These are phyloP conservation scores for Iberis pinnata DNA, from an alignment of 345 rosid genomes.

Conservation along the genomic window DNA sequence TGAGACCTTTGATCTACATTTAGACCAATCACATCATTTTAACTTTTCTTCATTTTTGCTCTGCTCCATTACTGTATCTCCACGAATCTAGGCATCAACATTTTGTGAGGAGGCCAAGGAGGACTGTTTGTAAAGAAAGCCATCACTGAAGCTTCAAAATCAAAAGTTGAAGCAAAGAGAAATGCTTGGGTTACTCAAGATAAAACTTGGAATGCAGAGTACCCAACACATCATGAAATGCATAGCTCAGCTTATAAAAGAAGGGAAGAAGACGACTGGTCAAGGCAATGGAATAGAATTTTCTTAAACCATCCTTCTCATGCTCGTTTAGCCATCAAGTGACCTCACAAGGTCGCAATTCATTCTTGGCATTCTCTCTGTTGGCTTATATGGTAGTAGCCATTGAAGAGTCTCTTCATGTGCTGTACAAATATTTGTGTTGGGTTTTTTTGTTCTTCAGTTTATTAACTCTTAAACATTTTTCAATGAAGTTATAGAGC, in stretches of 20 bases:
- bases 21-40: background rate
- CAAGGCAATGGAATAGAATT: too few species aligned
- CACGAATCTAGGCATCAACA: conserved; percentile 98
- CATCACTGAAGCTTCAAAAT: conserved; percentile 33
- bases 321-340: too few species aligned
- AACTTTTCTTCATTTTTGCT: background rate
- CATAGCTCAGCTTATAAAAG: conserved; percentile 39
- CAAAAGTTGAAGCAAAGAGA: conserved; percentile 31
- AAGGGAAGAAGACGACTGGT: conserved; percentile 50
- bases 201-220: conserved; percentile 30
- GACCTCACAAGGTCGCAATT: too few species aligned
- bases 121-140: conserved; percentile 93
- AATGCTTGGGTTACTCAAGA: conserved; percentile 26
- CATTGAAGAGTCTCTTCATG: too few species aligned
- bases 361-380: too few species aligned
- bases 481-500: too few species aligned
- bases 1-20: background rate
- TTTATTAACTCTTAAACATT: too few species aligned
- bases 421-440: too few species aligned
- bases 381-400: too few species aligned
- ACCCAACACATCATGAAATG: conserved; percentile 29
- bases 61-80: conserved; percentile 65
- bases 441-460: too few species aligned
- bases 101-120: conserved; percentile 90
- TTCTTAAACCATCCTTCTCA: too few species aligned